Evolutionary conservation across 768 basidiomycete species (phyloP).

Genomic region (Daedaleopsis nitida): DNA sequence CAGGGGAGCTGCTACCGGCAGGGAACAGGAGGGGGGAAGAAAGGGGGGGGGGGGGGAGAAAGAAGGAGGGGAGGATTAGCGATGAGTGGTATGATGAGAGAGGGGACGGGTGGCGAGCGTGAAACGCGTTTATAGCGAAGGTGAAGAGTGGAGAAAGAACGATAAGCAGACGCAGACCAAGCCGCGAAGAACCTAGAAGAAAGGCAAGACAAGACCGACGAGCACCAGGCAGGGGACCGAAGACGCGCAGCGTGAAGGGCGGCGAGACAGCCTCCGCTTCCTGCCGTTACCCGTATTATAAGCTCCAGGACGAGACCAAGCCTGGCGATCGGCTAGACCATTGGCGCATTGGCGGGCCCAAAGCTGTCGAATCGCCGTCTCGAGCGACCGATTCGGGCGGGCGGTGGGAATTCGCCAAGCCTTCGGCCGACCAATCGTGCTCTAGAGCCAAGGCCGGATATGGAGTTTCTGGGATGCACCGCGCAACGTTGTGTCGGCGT

Average conservation of each 20-base stretch:
- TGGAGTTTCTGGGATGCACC: background rate
- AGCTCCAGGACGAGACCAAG: conserved; percentile 4
- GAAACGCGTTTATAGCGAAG: background rate
- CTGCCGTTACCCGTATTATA: conserved; percentile 7
- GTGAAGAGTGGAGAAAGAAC: background rate
- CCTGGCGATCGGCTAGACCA: conserved; percentile 9
- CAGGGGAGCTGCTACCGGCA: too few species aligned
- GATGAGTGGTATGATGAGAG: background rate
- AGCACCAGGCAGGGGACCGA: conserved; percentile 15
- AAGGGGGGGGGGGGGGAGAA: background rate
- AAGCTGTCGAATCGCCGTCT: background rate
- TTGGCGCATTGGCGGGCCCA: background rate
- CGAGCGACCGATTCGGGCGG: background rate
- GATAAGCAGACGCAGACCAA: background rate
- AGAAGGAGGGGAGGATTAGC: background rate
- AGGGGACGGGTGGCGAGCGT: too few species aligned
- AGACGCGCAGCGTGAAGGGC: conserved; percentile 23
- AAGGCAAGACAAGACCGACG: background rate
- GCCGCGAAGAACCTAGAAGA: conserved; percentile 13
- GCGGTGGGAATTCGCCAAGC: conserved; percentile 15
- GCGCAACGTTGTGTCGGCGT: background rate
- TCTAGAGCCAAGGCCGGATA: conserved; percentile 15
- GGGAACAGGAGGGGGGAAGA: background rate
- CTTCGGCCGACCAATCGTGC: conserved; percentile 12
- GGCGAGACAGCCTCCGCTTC: background rate